Conservation (phyloP, 2,329 filamentous ascomycete species). For the Cercospora zeae-maydis region DNA sequence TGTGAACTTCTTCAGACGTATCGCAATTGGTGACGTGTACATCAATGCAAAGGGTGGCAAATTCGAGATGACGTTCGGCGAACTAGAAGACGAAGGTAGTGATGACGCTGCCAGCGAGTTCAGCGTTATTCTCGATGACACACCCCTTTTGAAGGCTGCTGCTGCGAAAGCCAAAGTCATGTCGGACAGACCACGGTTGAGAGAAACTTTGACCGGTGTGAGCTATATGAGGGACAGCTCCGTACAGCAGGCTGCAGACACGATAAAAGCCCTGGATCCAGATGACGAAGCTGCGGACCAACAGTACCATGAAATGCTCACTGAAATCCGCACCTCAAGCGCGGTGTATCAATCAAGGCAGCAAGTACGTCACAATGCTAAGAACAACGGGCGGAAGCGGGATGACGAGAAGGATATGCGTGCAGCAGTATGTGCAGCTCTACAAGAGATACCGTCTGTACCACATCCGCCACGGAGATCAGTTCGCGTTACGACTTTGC, state of each 20-base stretch:
- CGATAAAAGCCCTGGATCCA: slow-evolving; percentile 44
- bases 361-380: slow-evolving; percentile 30
- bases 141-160: slow-evolving; percentile 47
- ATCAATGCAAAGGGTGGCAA: slow-evolving; percentile 55
- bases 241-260: slow-evolving; percentile 39
- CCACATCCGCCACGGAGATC: slow-evolving; percentile 50
- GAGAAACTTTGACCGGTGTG: slow-evolving; percentile 41
- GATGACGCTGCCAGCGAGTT: slow-evolving; percentile 40
- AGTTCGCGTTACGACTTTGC: slow-evolving; percentile 49
- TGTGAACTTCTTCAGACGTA: slow-evolving; percentile 48
- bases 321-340: slow-evolving; percentile 41
- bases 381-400: slow-evolving; percentile 36
- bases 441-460: slow-evolving; percentile 49
- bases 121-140: slow-evolving; percentile 44
- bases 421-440: slow-evolving; percentile 49
- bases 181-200: slow-evolving; percentile 23
- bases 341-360: slow-evolving; percentile 38
- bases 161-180: slow-evolving; percentile 30
- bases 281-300: slow-evolving; percentile 45
- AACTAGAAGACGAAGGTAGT: slow-evolving; percentile 35
- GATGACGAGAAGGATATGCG: slow-evolving; percentile 46
- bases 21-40: slow-evolving; percentile 53
- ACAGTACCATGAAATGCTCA: slow-evolving; percentile 44
- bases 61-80: slow-evolving; percentile 50
- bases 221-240: slow-evolving; percentile 38